A percentile compares a stretch with the other conserved stretches of the same genome.
phyloP scores from a whole-genome alignment of 768 basidiomycete genomes.

The Termitomyces sp. region DNA sequence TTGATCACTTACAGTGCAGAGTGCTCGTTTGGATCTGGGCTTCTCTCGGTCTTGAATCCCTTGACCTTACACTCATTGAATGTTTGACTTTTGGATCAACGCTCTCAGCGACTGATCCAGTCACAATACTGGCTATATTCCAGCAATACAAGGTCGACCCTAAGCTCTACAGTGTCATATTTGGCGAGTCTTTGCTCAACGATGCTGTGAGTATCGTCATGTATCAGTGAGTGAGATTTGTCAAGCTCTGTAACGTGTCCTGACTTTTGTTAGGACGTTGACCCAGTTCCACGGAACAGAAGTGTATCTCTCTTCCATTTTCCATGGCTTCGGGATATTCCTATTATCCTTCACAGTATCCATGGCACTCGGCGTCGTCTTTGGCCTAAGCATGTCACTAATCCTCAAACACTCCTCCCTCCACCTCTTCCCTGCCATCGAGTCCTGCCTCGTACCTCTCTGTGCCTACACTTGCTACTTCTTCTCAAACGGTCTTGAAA shows the following conservation, averaged over 20 bases:
- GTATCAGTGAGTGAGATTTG: conserved; percentile 80
- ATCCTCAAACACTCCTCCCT: conserved; percentile 93
- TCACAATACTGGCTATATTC: conserved; percentile 97
- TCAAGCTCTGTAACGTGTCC: neutral
- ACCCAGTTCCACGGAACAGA: conserved; percentile 88
- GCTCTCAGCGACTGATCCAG: conserved; percentile 94
- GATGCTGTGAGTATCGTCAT: conserved; percentile 99
- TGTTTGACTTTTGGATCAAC: conserved; percentile 97
- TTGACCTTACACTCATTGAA: conserved; percentile 82
- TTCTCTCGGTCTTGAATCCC: conserved; percentile 84
- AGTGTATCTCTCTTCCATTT: conserved; percentile 80
- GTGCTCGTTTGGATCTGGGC: conserved; percentile 94
- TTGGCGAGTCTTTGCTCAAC: conserved; percentile 94
- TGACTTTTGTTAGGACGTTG: conserved; percentile 56
- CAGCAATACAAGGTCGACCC: conserved; percentile 99
- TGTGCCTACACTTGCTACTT: conserved; percentile 97
- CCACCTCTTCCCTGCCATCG: conserved; percentile 83
- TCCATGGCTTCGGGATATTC: conserved; percentile 98
- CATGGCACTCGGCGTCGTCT: conserved; percentile 88
- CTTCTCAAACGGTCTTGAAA: conserved; percentile 92
- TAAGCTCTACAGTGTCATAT: conserved; percentile 94
- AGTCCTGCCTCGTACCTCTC: conserved; percentile 93
- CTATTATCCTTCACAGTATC: conserved; percentile 91
- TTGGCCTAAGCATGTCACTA: conserved; percentile 87
- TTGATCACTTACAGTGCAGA: conserved; percentile 57